Evolutionary conservation across 768 basidiomycete species (phyloP), one percentile per base, ranked within the genome.

Genomic region (Tylopilus sp.): DNA sequence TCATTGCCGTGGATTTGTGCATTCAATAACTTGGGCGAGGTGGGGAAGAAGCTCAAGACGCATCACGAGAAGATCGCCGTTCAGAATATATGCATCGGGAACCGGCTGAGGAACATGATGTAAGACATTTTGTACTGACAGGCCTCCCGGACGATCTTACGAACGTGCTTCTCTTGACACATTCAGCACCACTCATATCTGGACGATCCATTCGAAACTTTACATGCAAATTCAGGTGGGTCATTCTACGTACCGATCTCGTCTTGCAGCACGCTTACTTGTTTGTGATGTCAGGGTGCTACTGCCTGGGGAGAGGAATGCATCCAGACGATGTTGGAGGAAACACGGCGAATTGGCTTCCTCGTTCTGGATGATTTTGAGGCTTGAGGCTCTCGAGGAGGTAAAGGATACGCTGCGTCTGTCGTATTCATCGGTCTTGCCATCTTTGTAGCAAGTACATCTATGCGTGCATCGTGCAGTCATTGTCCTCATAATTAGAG

Each of bases 281-380:
- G 26, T 28, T 35, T 9, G 17, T 26, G 10, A 41, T 45, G 36
- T 33, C n/a, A 61, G 60, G 60, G 57, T 6, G 50, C 57, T 21
- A 51, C 57, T 15, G 60, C 57, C 5, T 62, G 60, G 60, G 60
- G 60, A 25, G 57, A 58, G 33, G 57, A 59, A 30, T 51, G 46
- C 22, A 59, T 59, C 1, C 48, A 44, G 25, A 47, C 30, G 17
- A 3, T 61, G 44, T 41, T 61, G 3, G 51, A 61, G 6, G 60
- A 61, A 30, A 62, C 22, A 0, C 12, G 58, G 15, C 55, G 60
- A 20, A 59, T 61, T 12, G 60, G 26, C 25, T 26, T 25, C 6
- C 60, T 62, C n/a, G 26, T 59, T 15, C n/a, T 48, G 17, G 51
- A 50, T 6, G 40, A 53, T 1, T 17, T 25, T 44, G 30, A n/a